Evolutionary conservation across 78 protist genomes (phyloP), one percentile per base, ranked within the genome.

Genomic region (Cavenderia fasciculata): DNA sequence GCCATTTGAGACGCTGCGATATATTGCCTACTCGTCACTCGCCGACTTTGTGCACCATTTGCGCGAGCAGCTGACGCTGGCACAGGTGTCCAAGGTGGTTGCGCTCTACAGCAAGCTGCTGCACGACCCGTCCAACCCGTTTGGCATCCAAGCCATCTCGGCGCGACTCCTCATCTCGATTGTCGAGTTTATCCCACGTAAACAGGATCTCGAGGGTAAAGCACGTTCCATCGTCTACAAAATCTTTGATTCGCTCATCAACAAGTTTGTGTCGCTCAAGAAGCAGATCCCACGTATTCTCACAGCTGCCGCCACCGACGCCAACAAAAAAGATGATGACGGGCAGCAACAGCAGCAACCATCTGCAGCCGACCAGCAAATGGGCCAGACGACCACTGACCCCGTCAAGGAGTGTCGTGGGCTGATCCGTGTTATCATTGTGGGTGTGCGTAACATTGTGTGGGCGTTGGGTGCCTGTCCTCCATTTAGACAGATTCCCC

Each of bases 11-110:
- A 73, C 96, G 3, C 88, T 95, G n/a, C 57, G 95, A 70, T 86
- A 97, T 19, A 86, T 97, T 29, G 99, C 99, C 5, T 95, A 85
- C 85, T 41, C 69, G 4, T 77, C 95, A 40, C 87, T 98, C 46
- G 99, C 98, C 0, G 98, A 98, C 51, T 86, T 97, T 18, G 85
- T 98, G 11, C 98, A 97, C 73, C 94, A 95, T 52, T 94, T 96
- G 44, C 85, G 97, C 4, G 18, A 19, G 0, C 72, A 95, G 3
- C 73, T 98, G 16, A 40, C 62, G 0, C 36, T 94, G 41, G 11
- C 5, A 10, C 98, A 97, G 27, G 74, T 97, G 7, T 57, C 69
- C 7, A 59, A 84, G 8, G 95, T 87, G 3, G 93, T 97, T 0
- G 27, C 94, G 33, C 57, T 97, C 51, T 97, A 93, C 77, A 61